Evolutionary conservation across 495 filamentous ascomycete genomes (phyloP).

Genomic region (Cudoniella acicularis): DNA sequence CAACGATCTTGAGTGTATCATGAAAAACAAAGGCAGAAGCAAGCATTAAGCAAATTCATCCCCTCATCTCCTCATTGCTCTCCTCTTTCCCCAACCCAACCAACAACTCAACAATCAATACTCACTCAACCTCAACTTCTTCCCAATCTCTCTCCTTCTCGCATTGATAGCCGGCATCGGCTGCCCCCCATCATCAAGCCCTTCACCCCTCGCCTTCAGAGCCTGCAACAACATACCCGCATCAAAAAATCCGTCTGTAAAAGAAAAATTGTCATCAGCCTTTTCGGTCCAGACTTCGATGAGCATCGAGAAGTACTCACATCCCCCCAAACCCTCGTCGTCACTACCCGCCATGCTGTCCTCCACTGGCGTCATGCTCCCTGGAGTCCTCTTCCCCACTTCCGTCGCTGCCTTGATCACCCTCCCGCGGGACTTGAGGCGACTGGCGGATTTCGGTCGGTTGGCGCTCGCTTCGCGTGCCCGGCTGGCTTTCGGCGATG

Average conservation of each 20-base stretch:
- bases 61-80: no score
- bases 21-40: no score
- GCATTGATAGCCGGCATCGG: conserved; percentile 38
- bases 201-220: conserved; percentile 55
- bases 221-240: conserved; percentile 89
- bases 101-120: no score
- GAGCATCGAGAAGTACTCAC: conserved; percentile 52
- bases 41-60: no score
- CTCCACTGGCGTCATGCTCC: conserved; percentile 31
- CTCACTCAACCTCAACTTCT: conserved; percentile 72
- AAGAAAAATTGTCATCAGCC: conserved; percentile 14
- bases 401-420: conserved; percentile 47
- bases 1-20: no score
- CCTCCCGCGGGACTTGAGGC: conserved; percentile 53
- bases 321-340: conserved; percentile 87
- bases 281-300: neutral
- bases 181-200: conserved; percentile 24
- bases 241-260: conserved; percentile 90
- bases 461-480: conserved; percentile 53
- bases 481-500: conserved; percentile 52
- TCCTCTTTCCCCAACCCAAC: no score
- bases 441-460: conserved; percentile 21
- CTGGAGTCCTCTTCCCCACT: conserved; percentile 33
- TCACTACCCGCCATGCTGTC: conserved; percentile 65
- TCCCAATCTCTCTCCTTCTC: conserved; percentile 66